Evolutionary conservation across 495 filamentous ascomycete species (phyloP).

Genomic region (Tuber umbilicatum): DNA sequence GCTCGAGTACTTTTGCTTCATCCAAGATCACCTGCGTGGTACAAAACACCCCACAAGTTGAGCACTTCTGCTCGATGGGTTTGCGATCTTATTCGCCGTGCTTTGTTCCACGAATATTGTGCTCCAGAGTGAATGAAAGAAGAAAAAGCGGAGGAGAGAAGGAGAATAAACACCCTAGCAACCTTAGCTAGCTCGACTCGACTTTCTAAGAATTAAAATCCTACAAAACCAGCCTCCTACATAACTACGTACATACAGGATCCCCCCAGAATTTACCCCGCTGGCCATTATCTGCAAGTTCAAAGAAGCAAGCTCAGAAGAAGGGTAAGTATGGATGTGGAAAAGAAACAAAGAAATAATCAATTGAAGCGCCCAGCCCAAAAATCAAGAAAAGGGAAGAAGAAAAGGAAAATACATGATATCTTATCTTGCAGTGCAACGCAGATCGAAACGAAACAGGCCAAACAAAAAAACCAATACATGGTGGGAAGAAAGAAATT

Average conservation of each 20-base stretch:
- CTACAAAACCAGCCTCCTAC: neutral
- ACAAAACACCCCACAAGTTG: neutral
- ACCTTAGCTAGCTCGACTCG: neutral
- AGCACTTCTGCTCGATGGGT: neutral
- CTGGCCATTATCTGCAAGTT: neutral
- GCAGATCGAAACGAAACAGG: neutral
- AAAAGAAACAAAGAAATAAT: constrained; percentile 15
- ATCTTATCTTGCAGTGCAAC: neutral
- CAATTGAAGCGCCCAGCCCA: constrained; percentile 17
- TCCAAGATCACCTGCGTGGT: neutral
- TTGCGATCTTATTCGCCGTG: neutral
- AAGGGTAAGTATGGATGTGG: neutral
- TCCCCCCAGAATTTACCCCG: neutral
- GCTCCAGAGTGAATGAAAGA: neutral
- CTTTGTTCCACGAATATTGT: neutral
- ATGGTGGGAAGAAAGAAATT: neutral
- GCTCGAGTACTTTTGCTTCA: neutral
- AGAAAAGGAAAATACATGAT: neutral
- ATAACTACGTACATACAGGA: neutral
- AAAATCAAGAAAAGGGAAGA: neutral
- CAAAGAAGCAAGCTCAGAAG: constrained; percentile 4
- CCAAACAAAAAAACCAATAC: neutral
- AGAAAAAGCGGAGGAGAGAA: neutral
- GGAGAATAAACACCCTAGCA: neutral
- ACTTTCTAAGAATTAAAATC: neutral